Evolutionary conservation across 768 basidiomycete species (phyloP).

Genomic region (Mycena venus): DNA sequence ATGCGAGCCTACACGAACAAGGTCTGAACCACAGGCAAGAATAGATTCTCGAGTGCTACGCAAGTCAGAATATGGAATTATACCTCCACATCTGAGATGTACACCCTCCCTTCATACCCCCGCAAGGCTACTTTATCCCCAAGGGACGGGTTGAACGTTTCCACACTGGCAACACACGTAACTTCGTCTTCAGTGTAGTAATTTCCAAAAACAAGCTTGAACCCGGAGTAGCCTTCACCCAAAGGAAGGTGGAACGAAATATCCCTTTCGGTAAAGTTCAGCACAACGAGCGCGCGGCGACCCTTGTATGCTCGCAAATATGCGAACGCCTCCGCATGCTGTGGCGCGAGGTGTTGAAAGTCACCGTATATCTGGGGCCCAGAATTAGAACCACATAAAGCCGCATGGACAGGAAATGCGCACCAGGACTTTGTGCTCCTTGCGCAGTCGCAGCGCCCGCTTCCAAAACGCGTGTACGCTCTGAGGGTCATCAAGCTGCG

Average conservation of each 20-base stretch:
- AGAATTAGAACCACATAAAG: neutral
- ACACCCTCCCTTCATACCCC: slow-evolving; percentile 52
- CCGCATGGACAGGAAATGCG: slow-evolving; percentile 27
- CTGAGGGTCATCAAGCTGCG: slow-evolving; percentile 59
- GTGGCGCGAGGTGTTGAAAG: slow-evolving; percentile 62
- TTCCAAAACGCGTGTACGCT: slow-evolving; percentile 77
- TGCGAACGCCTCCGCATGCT: slow-evolving; percentile 66
- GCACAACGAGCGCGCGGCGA: slow-evolving; percentile 55
- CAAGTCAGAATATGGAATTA: neutral
- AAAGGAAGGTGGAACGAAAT: slow-evolving; percentile 16
- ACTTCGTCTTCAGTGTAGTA: slow-evolving; percentile 29
- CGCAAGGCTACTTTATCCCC: slow-evolving; percentile 32
- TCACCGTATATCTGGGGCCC: slow-evolving; percentile 68
- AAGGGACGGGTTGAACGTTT: neutral
- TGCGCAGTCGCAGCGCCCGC: slow-evolving; percentile 64
- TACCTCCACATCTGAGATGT: slow-evolving; percentile 25
- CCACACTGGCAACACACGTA: neutral
- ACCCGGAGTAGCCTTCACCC: neutral
- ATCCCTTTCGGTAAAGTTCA: slow-evolving; percentile 59
- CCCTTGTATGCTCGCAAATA: slow-evolving; percentile 59
- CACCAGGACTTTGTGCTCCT: slow-evolving; percentile 68
- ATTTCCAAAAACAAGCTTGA: slow-evolving; percentile 46
- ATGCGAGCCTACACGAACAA: no score
- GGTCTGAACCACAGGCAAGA: no score
- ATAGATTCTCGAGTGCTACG: no score